A percentile compares a stretch with the other conserved stretches of the same genome.
Conservation (phyloP, 176 grass and related monocot genomes). For the Aegilops umbellulata region DNA sequence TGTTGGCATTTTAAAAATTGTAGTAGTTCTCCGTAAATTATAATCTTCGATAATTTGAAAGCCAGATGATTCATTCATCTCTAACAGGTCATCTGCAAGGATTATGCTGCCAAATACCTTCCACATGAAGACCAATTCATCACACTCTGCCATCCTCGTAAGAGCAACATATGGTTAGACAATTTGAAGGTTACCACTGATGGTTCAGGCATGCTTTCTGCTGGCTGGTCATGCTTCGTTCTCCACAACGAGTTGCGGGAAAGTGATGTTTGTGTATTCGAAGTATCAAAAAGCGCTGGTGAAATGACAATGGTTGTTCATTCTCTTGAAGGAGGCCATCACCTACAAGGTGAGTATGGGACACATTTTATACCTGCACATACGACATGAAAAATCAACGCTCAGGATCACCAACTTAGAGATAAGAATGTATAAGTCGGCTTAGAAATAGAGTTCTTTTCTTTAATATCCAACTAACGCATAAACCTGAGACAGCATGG, state of each 20-base stretch:
- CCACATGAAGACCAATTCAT: background rate
- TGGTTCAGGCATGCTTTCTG: background rate
- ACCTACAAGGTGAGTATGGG: background rate
- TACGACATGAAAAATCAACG: background rate
- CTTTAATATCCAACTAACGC: background rate
- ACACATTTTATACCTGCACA: background rate
- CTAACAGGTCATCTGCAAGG: slow-evolving; percentile 11
- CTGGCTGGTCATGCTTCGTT: slow-evolving; percentile 5
- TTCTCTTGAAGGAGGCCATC: background rate
- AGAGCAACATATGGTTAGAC: slow-evolving; percentile 7
- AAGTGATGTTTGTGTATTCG: slow-evolving; percentile 31
- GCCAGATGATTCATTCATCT: background rate
- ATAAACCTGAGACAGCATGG: background rate
- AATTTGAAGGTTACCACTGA: background rate
- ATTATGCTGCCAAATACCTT: slow-evolving; percentile 18
- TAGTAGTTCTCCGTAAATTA: background rate
- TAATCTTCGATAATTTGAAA: background rate
- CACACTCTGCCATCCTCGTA: background rate
- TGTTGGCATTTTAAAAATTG: background rate
- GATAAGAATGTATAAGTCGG: background rate
- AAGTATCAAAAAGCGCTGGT: slow-evolving; percentile 2
- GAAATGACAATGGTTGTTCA: slow-evolving; percentile 9
- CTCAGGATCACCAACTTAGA: background rate
- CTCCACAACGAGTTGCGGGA: background rate
- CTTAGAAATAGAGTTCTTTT: background rate